These are phyloP conservation scores for Diaporthe capsici DNA, from an alignment of 2,329 filamentous ascomycete species.

Conservation along the genomic window DNA sequence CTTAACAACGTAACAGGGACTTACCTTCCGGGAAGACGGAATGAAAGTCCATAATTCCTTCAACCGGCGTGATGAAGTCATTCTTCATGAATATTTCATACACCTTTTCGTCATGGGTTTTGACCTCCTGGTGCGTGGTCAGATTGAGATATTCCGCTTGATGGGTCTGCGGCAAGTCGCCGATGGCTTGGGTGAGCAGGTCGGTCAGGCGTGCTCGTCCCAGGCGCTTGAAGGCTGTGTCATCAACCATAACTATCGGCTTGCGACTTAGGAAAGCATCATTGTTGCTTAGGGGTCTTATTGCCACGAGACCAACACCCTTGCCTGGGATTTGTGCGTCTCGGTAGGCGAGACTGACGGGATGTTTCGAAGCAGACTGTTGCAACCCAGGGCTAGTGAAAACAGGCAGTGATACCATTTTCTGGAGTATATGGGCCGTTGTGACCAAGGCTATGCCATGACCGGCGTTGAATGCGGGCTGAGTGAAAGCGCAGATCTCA, in stretches of 20 bases:
- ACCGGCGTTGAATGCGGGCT: slow-evolving; percentile 45
- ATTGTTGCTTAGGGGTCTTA: slow-evolving; percentile 46
- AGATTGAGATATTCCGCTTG: slow-evolving; percentile 47
- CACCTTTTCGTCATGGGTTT: slow-evolving; percentile 43
- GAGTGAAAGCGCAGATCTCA: slow-evolving; percentile 47
- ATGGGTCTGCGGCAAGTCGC: slow-evolving; percentile 45
- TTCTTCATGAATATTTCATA: slow-evolving; percentile 52
- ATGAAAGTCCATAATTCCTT: slow-evolving; percentile 48
- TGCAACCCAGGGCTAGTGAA: slow-evolving; percentile 9
- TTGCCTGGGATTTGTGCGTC: slow-evolving; percentile 50
- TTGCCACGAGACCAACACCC: slow-evolving; percentile 51
- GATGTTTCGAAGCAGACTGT: not conserved
- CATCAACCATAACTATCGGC: slow-evolving; percentile 52
- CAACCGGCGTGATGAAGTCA: slow-evolving; percentile 48
- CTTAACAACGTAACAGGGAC: slow-evolving; percentile 29
- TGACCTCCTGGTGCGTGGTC: slow-evolving; percentile 45
- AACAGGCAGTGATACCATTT: slow-evolving; percentile 39
- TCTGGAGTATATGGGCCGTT: slow-evolving; percentile 44
- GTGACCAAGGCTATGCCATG: slow-evolving; percentile 49
- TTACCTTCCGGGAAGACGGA: slow-evolving; percentile 51
- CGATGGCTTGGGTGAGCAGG: slow-evolving; percentile 47
- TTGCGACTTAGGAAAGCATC: slow-evolving; percentile 49
- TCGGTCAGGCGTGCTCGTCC: slow-evolving; percentile 42
- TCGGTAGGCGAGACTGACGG: slow-evolving; percentile 39
- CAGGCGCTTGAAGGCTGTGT: slow-evolving; percentile 45